Evolutionary conservation across 176 grass and related monocot genomes (phyloP).

Genomic region (Secale cereale): DNA sequence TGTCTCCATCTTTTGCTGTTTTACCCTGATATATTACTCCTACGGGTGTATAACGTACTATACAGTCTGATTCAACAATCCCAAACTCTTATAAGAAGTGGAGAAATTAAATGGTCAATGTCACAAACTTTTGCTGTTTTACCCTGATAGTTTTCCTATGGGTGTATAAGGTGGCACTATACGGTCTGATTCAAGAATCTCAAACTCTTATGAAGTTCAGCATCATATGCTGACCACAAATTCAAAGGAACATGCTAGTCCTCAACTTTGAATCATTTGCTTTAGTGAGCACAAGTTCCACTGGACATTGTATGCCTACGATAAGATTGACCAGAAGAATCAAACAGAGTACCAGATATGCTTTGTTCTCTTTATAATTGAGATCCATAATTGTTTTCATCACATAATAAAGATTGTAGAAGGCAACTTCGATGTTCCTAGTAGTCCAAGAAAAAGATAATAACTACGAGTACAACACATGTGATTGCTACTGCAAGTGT

Average conservation of each 20-base stretch:
- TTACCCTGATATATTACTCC: too few relatives aligned
- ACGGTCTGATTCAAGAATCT: not conserved
- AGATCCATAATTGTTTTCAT: not conserved
- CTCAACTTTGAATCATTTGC: not conserved
- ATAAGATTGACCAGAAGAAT: not conserved
- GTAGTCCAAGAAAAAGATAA: not conserved
- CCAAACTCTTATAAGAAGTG: not conserved
- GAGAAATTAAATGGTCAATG: too few relatives aligned
- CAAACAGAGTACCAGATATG: not conserved
- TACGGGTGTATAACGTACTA: too few relatives aligned
- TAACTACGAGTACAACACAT: not conserved
- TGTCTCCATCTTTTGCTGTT: too few relatives aligned
- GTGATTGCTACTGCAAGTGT: not conserved
- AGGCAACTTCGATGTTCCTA: not conserved
- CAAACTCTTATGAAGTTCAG: not conserved
- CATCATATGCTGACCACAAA: not conserved
- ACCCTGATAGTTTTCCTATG: not conserved
- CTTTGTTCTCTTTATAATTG: not conserved
- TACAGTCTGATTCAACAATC: too few relatives aligned
- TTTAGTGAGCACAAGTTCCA: constrained; percentile 16
- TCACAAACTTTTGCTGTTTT: not conserved
- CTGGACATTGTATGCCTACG: not conserved
- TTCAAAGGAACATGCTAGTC: not conserved
- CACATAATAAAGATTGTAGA: not conserved
- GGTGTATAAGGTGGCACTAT: not conserved